Evolutionary conservation across 108 stramenopile species (phyloP).

Genomic region (Cyclotella baltica): DNA sequence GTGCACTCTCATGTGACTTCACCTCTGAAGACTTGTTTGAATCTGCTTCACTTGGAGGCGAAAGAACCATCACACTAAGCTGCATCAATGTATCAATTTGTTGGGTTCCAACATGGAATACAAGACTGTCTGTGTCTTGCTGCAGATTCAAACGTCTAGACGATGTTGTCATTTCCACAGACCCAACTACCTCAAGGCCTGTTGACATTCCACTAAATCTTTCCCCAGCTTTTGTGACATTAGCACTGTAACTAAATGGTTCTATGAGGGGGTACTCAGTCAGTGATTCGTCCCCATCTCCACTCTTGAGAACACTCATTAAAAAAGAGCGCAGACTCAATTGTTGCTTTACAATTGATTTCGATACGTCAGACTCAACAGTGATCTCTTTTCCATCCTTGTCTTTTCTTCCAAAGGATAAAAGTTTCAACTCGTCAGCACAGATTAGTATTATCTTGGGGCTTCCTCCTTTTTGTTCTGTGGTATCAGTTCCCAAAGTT

Average conservation of each 20-base stretch:
- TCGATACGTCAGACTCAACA: constrained; percentile 7
- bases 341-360: constrained; percentile 26
- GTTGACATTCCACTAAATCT: constrained; percentile 35
- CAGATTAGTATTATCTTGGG: constrained; percentile 21
- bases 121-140: constrained; percentile 23
- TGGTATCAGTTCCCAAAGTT: background rate
- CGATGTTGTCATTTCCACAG: constrained; percentile 12
- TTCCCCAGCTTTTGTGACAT: constrained; percentile 24
- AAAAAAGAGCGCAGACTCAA: constrained; percentile 30
- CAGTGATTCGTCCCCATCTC: background rate
- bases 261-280: constrained; percentile 40
- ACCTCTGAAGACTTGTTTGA: background rate
- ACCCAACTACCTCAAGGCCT: constrained; percentile 42
- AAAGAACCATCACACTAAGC: constrained; percentile 36
- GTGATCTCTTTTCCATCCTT: background rate
- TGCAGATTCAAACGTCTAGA: constrained; percentile 4
- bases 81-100: constrained; percentile 42
- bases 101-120: constrained; percentile 28
- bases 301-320: constrained; percentile 12
- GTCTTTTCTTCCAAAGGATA: constrained; percentile 41
- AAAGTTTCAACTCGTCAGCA: constrained; percentile 30
- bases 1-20: background rate
- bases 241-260: constrained; percentile 53
- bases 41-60: constrained; percentile 19
- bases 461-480: background rate